Evolutionary conservation across 371 early-diverging fungal genomes (phyloP).

Genomic region (Mucor sp.): DNA sequence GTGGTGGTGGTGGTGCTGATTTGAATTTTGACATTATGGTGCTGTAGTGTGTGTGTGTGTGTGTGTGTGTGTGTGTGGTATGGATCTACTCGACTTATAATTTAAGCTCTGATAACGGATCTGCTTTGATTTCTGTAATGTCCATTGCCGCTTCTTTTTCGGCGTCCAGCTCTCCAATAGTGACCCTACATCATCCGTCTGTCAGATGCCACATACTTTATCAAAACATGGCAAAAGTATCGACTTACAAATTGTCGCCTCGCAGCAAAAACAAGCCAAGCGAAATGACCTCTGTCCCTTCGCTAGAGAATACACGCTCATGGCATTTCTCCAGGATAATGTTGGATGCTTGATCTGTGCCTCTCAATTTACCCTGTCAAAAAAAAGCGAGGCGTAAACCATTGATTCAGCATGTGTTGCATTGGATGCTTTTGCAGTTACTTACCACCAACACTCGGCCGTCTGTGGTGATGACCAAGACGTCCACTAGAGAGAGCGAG

Average conservation of each 20-base stretch:
- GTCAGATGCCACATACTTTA: background rate
- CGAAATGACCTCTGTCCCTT: conserved; percentile 71
- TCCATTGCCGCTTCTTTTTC: conserved; percentile 50
- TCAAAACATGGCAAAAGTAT: background rate
- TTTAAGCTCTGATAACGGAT: conserved; percentile 34
- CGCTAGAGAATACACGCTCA: conserved; percentile 78
- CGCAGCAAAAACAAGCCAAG: conserved; percentile 79
- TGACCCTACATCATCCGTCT: conserved; percentile 27
- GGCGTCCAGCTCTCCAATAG: conserved; percentile 51
- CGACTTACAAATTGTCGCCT: conserved; percentile 76
- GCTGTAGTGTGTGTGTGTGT: background rate
- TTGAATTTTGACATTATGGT: background rate
- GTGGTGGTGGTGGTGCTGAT: background rate
- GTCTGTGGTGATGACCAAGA: conserved; percentile 61
- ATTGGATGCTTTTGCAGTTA: background rate
- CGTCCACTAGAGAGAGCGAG: conserved; percentile 35
- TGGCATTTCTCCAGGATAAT: conserved; percentile 71
- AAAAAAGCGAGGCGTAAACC: no score
- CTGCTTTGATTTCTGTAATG: conserved; percentile 45
- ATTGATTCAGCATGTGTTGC: background rate
- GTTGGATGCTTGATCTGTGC: conserved; percentile 82
- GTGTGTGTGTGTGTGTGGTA: background rate
- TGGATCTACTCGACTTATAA: conserved; percentile 16
- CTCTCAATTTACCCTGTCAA: conserved; percentile 68
- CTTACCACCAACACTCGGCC: conserved; percentile 66